These are phyloP conservation scores for Potentilla sterilis DNA, from an alignment of 306 rosid genomes.

Conservation along the genomic window DNA sequence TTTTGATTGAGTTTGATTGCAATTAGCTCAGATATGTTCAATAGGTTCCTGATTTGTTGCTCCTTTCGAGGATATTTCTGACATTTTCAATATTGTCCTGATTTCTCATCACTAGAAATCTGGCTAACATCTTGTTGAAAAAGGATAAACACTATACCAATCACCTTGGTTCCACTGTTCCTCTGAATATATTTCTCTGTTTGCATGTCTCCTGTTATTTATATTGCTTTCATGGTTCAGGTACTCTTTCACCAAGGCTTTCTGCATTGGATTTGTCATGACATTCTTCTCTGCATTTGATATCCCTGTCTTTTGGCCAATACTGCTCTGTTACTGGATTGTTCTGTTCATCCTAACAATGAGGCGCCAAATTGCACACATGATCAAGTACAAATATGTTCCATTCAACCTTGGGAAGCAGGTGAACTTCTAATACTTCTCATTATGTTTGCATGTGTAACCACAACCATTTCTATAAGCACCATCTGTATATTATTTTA, in stretches of 20 bases:
- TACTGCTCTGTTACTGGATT: constrained; percentile 79
- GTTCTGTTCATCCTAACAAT: constrained; percentile 86
- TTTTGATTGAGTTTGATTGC: background rate
- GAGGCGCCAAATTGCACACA: constrained; percentile 93
- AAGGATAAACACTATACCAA: background rate
- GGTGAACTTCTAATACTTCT: constrained; percentile 37
- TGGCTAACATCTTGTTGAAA: background rate
- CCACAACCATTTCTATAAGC: background rate
- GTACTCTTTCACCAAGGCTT: constrained; percentile 91
- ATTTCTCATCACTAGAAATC: background rate
- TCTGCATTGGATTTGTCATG: constrained; percentile 74
- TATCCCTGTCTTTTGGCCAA: constrained; percentile 96
- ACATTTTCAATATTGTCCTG: background rate
- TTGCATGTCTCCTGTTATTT: background rate
- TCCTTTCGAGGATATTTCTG: background rate
- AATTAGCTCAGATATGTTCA: background rate
- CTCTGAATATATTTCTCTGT: background rate
- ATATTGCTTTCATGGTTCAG: constrained; percentile 35
- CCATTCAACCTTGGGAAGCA: constrained; percentile 86
- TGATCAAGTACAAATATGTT: constrained; percentile 82
- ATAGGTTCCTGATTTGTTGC: background rate
- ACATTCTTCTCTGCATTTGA: constrained; percentile 89
- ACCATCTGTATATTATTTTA: background rate
- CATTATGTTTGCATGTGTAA: constrained; percentile 12
- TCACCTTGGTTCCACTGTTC: background rate